These are phyloP conservation scores for Epichloe coenophiala DNA, from an alignment of 2,329 filamentous ascomycete species.

Conservation along the genomic window DNA sequence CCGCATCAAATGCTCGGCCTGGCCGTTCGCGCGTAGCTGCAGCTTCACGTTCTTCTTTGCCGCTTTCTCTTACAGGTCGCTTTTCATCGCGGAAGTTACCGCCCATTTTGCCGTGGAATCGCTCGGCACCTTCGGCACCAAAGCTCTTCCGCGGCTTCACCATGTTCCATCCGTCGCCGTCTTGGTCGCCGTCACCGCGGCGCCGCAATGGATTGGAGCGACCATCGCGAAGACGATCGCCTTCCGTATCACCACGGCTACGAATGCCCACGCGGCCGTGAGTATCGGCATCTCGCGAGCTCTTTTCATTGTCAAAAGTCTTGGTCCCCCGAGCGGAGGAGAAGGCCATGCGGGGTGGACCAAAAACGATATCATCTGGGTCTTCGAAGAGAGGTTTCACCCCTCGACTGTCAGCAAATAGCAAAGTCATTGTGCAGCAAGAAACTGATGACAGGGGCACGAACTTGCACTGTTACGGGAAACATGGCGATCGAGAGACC, in stretches of 20 bases:
- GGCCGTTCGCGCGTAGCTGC: conserved; percentile 32
- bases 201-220: conserved; percentile 35
- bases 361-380: conserved; percentile 72
- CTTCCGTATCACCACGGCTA: conserved; percentile 35
- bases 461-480: conserved; percentile 44
- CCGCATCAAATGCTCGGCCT: conserved; percentile 36
- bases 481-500: conserved; percentile 39
- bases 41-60: conserved; percentile 41
- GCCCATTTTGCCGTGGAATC: conserved; percentile 54
- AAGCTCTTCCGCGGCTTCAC: conserved; percentile 64
- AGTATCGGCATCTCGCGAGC: conserved; percentile 34
- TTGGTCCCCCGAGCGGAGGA: conserved; percentile 54
- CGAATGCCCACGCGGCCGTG: conserved; percentile 48
- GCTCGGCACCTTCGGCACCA: conserved; percentile 57
- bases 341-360: conserved; percentile 72
- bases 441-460: conserved; percentile 13
- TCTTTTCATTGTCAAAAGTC: conserved; percentile 39
- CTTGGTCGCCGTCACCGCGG: conserved; percentile 42
- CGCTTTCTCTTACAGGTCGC: conserved; percentile 31
- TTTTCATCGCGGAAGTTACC: conserved; percentile 31
- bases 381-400: conserved; percentile 25
- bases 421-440: not conserved
- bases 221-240: conserved; percentile 35
- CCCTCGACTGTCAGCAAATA: not conserved
- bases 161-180: conserved; percentile 60